Conservation (phyloP, 2,329 filamentous ascomycete species). For the Sphaerulina populicola region DNA sequence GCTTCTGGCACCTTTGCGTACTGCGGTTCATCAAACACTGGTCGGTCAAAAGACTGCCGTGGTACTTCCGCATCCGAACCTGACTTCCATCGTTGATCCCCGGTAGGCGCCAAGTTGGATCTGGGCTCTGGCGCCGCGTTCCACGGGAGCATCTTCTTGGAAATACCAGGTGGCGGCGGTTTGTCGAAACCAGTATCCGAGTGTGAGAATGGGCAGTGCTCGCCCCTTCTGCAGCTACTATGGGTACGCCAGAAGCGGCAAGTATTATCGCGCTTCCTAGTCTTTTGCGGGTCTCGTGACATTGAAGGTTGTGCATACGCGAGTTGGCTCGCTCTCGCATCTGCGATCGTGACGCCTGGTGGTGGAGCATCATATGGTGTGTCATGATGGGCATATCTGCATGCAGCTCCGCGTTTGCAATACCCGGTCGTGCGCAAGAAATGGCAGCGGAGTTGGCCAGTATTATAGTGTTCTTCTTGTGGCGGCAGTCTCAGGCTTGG, state of each 20-base stretch:
- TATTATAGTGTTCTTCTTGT: not conserved
- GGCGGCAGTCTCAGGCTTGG: not conserved
- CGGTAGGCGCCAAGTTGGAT: conserved; percentile 1
- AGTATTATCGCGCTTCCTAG: conserved; percentile 4
- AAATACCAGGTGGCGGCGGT: conserved; percentile 9
- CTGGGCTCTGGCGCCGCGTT: not conserved
- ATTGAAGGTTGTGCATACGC: not conserved
- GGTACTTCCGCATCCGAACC: not conserved
- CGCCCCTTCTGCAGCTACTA: conserved; percentile 11
- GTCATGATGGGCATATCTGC: conserved; percentile 23
- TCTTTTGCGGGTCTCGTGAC: conserved; percentile 1
- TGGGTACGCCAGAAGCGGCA: conserved; percentile 19
- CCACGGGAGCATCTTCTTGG: not conserved
- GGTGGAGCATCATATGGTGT: conserved; percentile 13
- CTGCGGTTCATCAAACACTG: not conserved
- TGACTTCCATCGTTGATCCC: not conserved
- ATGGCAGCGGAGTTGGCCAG: not conserved
- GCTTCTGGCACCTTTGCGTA: not conserved
- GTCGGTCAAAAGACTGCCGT: not conserved
- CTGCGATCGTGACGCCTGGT: conserved; percentile 1
- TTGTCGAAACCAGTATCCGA: conserved; percentile 18
- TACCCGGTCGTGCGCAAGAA: not conserved
- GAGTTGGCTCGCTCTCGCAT: conserved; percentile 1
- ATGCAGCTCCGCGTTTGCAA: conserved; percentile 12
- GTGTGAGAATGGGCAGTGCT: conserved; percentile 18